A percentile compares a stretch with the other conserved stretches of the same genome.
These are phyloP conservation scores for Wilhelminamyces savonicus DNA, from an alignment of 805 yeast species.

Conservation along the genomic window DNA sequence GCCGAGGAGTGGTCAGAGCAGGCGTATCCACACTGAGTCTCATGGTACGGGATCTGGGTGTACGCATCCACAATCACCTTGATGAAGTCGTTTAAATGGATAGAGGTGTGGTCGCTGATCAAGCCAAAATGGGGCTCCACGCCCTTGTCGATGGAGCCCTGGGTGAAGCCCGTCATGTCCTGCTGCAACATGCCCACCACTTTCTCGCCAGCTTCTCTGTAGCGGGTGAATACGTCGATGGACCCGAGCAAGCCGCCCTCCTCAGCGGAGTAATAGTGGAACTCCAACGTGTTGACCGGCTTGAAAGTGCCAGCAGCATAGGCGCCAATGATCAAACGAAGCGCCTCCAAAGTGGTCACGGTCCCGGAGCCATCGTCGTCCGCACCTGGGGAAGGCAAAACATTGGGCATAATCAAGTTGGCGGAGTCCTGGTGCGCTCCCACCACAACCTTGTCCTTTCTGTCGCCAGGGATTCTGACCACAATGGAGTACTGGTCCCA, in stretches of 20 bases:
- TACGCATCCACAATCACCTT: conserved; percentile 57
- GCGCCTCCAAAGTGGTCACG: conserved; percentile 67
- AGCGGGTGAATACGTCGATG: conserved; percentile 61
- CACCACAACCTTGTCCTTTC: conserved; percentile 54
- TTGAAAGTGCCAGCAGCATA: conserved; percentile 28
- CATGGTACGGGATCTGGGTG: conserved; percentile 62
- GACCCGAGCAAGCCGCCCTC: conserved; percentile 91
- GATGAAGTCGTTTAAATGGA: conserved; percentile 50
- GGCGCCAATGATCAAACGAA: conserved; percentile 50
- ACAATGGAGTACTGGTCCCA: conserved; percentile 81
- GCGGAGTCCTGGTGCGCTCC: conserved; percentile 90
- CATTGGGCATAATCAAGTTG: conserved; percentile 63
- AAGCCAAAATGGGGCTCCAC: conserved; percentile 71
- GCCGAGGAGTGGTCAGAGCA: conserved; percentile 94
- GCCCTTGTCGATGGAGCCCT: conserved; percentile 42
- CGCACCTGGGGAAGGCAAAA: conserved; percentile 83
- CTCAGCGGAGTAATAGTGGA: conserved; percentile 94
- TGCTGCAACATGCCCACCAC: conserved; percentile 87
- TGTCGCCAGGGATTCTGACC: conserved; percentile 52
- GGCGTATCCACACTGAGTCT: conserved; percentile 82
- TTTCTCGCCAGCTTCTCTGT: conserved; percentile 35
- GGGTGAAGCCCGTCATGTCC: conserved; percentile 86
- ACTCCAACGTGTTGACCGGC: conserved; percentile 75
- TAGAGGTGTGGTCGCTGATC: conserved; percentile 62
- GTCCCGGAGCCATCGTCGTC: conserved; percentile 94